phyloP scores from a whole-genome alignment of 164 flowering plant genomes.

The Nymphaea thermarum region DNA sequence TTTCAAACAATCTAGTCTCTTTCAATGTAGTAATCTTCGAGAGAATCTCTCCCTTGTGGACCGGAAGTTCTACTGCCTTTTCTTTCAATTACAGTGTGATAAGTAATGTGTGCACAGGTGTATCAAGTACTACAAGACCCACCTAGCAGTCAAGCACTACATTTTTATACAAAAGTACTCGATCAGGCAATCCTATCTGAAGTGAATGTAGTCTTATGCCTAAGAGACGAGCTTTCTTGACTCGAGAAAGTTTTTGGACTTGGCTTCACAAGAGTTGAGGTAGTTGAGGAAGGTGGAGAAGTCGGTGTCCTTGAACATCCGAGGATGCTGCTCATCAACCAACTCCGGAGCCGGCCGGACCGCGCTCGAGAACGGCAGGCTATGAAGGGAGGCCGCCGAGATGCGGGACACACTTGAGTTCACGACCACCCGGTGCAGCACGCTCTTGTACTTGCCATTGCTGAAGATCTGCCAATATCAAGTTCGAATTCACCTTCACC shows the following conservation, averaged over 20 bases:
- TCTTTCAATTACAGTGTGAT: no score
- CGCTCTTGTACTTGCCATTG: conserved; percentile 85
- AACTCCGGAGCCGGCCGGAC: conserved; percentile 48
- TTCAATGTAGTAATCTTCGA: no score
- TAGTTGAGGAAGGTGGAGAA: conserved; percentile 51
- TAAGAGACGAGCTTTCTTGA: conserved; percentile 28
- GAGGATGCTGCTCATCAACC: conserved; percentile 43
- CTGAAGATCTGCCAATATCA: conserved; percentile 53
- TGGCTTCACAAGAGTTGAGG: conserved; percentile 44
- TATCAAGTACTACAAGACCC: no score
- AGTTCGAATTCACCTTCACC: no score
- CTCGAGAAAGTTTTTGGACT: conserved; percentile 56
- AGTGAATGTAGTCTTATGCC: no score
- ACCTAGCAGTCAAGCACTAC: no score
- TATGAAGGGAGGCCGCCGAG: conserved; percentile 73
- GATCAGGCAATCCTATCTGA: no score
- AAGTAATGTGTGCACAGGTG: no score
- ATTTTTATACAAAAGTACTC: no score
- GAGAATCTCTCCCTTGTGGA: no score
- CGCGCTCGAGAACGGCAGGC: conserved; percentile 27
- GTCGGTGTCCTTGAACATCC: conserved; percentile 56
- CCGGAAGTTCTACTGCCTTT: no score
- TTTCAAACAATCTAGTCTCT: no score
- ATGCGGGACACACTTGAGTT: conserved; percentile 39
- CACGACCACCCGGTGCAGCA: conserved; percentile 59